Conservation (phyloP, 2,329 filamentous ascomycete genomes). For the Pseudogymnoascus sp. region DNA sequence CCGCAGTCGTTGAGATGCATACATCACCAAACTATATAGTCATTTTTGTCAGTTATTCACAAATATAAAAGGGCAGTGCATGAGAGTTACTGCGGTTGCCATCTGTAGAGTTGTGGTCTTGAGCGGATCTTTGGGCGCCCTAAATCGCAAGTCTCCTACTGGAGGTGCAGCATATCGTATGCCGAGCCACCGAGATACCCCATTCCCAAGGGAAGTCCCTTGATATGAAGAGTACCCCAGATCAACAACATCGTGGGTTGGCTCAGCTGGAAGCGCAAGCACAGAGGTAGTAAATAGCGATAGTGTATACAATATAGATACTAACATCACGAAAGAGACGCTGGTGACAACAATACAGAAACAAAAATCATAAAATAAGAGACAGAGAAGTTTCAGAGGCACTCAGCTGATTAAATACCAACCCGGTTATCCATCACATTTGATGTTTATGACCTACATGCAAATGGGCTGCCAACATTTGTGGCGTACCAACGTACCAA, state of each 20-base stretch:
- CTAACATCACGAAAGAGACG: neutral
- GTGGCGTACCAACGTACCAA: no score
- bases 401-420: slow-evolving; percentile 1
- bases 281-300: neutral
- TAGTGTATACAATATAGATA: neutral
- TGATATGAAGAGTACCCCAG: slow-evolving; percentile 59
- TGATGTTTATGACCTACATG: neutral
- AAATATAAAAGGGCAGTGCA: neutral
- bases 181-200: slow-evolving; percentile 63
- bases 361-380: neutral
- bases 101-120: slow-evolving; percentile 15
- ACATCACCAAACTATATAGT: slow-evolving; percentile 18
- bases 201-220: slow-evolving; percentile 45
- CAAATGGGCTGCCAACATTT: no score
- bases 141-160: slow-evolving; percentile 55
- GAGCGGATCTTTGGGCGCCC: slow-evolving; percentile 54
- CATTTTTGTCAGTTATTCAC: neutral
- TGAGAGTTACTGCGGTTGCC: slow-evolving; percentile 21
- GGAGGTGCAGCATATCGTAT: slow-evolving; percentile 68
- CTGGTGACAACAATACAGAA: neutral
- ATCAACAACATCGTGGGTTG: slow-evolving; percentile 39
- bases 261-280: neutral
- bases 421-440: neutral
- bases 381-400: neutral
- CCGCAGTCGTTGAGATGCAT: slow-evolving; percentile 22